phyloP scores from a whole-genome alignment of 441 rosid genomes.

The Jatropha podagrica region DNA sequence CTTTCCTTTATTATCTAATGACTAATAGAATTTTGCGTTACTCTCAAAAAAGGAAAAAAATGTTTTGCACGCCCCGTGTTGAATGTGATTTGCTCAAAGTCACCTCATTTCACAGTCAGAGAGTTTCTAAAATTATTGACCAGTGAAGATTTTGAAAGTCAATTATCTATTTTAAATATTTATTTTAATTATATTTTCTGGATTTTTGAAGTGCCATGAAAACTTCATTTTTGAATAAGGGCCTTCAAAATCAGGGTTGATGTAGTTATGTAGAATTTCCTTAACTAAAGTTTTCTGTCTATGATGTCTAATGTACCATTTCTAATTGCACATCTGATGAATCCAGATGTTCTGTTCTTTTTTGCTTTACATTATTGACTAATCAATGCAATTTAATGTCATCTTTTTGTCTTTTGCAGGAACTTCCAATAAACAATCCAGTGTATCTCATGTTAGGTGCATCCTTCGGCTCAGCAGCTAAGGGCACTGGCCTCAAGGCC shows the following conservation, averaged over 20 bases:
- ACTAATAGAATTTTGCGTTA: background rate
- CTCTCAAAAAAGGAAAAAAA: too few relatives aligned
- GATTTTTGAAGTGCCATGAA: background rate
- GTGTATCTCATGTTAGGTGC: conserved; percentile 93
- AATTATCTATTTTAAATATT: background rate
- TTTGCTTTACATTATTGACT: background rate
- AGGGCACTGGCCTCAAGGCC: conserved; percentile 98
- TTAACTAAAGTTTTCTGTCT: background rate
- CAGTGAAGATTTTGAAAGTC: background rate
- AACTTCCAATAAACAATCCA: conserved; percentile 83
- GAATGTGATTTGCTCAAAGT: background rate
- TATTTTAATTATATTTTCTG: background rate
- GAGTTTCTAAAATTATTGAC: conserved; percentile 5
- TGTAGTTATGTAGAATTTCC: background rate
- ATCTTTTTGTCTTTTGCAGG: conserved; percentile 49
- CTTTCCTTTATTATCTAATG: background rate
- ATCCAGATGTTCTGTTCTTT: background rate
- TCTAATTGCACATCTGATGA: background rate
- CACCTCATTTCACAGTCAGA: background rate
- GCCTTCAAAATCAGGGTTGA: background rate
- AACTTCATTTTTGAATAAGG: background rate
- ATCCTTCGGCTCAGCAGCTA: conserved; percentile 95
- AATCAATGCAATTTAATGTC: background rate
- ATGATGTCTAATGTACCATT: background rate
- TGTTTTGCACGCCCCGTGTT: background rate